A percentile compares a stretch with the other conserved stretches of the same genome.
phyloP scores from a whole-genome alignment of 2,329 filamentous ascomycete genomes.

The Aspergillus sp. region DNA sequence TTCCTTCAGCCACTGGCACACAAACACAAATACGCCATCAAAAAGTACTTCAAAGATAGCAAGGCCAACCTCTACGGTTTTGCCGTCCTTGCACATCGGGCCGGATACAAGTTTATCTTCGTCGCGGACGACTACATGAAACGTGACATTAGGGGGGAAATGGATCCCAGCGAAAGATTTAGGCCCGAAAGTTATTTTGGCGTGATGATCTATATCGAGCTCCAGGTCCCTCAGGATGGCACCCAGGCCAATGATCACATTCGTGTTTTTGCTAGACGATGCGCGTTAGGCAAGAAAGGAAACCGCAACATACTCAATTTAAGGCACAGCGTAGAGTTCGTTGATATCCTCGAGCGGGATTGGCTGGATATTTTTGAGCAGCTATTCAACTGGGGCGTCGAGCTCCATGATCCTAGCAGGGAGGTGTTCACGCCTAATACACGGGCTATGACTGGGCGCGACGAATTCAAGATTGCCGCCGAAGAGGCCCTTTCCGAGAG shows the following conservation, averaged over 20 bases:
- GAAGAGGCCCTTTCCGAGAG: not conserved
- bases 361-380: not conserved
- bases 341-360: not conserved
- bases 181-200: not conserved
- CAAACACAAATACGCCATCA: not conserved
- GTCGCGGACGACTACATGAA: not conserved
- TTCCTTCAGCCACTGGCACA: not conserved
- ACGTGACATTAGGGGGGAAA: not conserved
- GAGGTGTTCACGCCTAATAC: not conserved
- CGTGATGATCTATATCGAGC: not conserved
- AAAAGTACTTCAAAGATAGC: not conserved
- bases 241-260: not conserved
- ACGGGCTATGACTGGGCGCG: not conserved
- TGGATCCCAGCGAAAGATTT: not conserved
- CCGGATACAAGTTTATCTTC: not conserved
- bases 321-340: not conserved
- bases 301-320: not conserved
- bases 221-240: not conserved
- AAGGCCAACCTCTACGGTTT: not conserved
- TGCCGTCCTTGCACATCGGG: not conserved
- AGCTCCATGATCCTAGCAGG: not conserved
- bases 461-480: not conserved
- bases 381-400: not conserved
- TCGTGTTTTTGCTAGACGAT: not conserved
- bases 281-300: too few species aligned